Evolutionary conservation across 2,329 filamentous ascomycete genomes (phyloP).

Genomic region (Pseudopithomyces chartarum): DNA sequence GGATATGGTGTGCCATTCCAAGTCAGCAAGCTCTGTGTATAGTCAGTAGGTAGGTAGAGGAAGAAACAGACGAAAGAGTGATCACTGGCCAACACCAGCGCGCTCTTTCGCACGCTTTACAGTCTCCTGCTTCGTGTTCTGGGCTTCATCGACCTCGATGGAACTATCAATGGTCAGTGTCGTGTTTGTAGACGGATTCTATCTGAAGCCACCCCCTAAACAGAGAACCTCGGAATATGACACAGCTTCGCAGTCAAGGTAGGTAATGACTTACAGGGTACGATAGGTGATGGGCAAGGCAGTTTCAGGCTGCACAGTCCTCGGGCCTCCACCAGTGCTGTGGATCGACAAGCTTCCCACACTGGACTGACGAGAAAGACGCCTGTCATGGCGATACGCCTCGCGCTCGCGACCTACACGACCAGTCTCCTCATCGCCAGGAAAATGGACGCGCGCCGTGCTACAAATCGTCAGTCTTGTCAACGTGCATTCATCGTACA

Average conservation of each 20-base stretch:
- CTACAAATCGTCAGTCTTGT: background rate
- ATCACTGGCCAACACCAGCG: conserved; percentile 35
- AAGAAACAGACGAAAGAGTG: background rate
- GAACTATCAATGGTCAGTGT: conserved; percentile 25
- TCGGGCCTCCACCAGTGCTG: conserved; percentile 38
- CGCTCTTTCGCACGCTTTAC: conserved; percentile 41
- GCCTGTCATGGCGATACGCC: conserved; percentile 24
- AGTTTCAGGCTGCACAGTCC: conserved; percentile 48
- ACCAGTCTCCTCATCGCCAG: conserved; percentile 40
- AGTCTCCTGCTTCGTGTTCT: conserved; percentile 32
- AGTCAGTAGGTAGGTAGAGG: background rate
- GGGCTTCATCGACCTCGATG: conserved; percentile 48
- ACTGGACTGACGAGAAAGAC: conserved; percentile 42
- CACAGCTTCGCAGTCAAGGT: background rate
- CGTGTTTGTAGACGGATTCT: background rate
- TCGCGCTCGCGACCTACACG: conserved; percentile 28
- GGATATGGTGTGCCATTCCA: conserved; percentile 71
- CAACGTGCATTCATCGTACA: conserved; percentile 21
- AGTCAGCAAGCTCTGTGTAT: conserved; percentile 49
- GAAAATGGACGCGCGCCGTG: conserved; percentile 19
- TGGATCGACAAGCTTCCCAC: conserved; percentile 41
- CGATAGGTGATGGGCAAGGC: conserved; percentile 51
- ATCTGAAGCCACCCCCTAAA: conserved; percentile 1
- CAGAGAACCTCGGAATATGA: conserved; percentile 12
- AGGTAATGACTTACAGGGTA: conserved; percentile 37